Evolutionary conservation across 78 protist species (phyloP).

Genomic region (Monosiga brevicollis): DNA sequence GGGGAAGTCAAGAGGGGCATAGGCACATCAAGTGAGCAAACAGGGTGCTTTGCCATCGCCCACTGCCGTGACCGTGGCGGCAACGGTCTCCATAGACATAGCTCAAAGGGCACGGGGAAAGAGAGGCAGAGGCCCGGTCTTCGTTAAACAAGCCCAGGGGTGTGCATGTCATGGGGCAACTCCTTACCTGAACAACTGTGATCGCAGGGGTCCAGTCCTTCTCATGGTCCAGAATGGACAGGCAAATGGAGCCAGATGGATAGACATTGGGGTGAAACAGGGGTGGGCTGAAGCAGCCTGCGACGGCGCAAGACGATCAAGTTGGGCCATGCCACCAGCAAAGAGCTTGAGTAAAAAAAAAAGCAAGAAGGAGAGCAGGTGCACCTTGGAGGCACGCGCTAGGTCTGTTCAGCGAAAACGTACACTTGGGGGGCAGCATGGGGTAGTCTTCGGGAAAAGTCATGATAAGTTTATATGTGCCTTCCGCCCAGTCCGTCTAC

Average conservation of each 20-base stretch:
- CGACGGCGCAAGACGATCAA: neutral
- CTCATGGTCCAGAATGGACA: constrained; percentile 85
- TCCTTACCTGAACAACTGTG: constrained; percentile 79
- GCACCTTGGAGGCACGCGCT: neutral
- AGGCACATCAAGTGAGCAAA: no score
- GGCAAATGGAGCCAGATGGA: constrained; percentile 95
- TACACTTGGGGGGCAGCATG: constrained; percentile 85
- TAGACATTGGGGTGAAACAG: constrained; percentile 74
- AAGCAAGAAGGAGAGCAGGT: neutral
- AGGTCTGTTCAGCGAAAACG: neutral
- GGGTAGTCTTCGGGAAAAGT: constrained; percentile 91
- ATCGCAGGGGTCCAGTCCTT: constrained; percentile 91
- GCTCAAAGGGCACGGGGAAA: no score
- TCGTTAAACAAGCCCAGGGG: no score
- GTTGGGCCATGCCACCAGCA: neutral
- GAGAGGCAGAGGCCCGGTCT: no score
- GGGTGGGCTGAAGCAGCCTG: constrained; percentile 35
- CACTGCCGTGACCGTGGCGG: no score
- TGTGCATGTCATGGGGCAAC: no score
- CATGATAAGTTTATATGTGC: constrained; percentile 42
- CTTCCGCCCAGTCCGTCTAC: constrained; percentile 21
- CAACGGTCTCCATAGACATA: no score
- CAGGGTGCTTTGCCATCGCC: no score
- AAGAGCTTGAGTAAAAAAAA: neutral
- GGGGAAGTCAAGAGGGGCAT: no score